Percentiles rank a stretch among this genome's conserved stretches.
Evolutionary conservation across 2,329 filamentous ascomycete species (phyloP).

Genomic region (Apiospora rasikravindrae): DNA sequence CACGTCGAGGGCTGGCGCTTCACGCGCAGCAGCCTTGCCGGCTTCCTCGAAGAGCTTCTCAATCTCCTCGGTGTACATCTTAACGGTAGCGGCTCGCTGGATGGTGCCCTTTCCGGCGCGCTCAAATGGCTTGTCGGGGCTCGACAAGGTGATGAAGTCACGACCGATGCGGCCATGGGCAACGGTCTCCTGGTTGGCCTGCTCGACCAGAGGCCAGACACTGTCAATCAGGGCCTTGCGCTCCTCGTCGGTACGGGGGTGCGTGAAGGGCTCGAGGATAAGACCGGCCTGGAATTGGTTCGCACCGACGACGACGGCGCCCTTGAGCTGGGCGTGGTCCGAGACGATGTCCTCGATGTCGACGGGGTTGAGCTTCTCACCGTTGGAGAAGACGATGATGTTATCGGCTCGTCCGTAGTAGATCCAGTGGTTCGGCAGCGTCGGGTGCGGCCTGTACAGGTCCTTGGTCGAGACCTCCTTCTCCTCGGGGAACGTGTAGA

Average conservation of each 20-base stretch:
- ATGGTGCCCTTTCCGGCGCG: constrained; percentile 17
- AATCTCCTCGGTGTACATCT: not conserved
- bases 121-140: constrained; percentile 1
- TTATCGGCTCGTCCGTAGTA: constrained; percentile 48
- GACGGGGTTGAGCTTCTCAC: constrained; percentile 56
- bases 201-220: constrained; percentile 50
- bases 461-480: constrained; percentile 52
- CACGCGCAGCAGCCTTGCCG: constrained; percentile 26
- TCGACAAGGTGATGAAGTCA: not conserved
- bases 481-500: constrained; percentile 46
- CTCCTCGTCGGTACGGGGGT: constrained; percentile 37
- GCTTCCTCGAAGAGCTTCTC: constrained; percentile 12
- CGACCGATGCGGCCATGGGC: constrained; percentile 46
- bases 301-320: constrained; percentile 52
- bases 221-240: constrained; percentile 43
- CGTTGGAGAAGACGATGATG: constrained; percentile 55
- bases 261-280: constrained; percentile 49
- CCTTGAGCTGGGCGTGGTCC: constrained; percentile 45
- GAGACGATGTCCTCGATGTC: constrained; percentile 48
- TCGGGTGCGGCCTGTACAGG: constrained; percentile 48
- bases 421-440: constrained; percentile 43
- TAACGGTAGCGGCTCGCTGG: not conserved
- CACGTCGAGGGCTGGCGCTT: constrained; percentile 36
- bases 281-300: constrained; percentile 52
- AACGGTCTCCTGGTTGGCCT: constrained; percentile 49